Percentiles rank a stretch among this genome's conserved stretches.
Evolutionary conservation across 2,329 filamentous ascomycete species (phyloP).

Genomic region (Neopestalotiopsis rosae): DNA sequence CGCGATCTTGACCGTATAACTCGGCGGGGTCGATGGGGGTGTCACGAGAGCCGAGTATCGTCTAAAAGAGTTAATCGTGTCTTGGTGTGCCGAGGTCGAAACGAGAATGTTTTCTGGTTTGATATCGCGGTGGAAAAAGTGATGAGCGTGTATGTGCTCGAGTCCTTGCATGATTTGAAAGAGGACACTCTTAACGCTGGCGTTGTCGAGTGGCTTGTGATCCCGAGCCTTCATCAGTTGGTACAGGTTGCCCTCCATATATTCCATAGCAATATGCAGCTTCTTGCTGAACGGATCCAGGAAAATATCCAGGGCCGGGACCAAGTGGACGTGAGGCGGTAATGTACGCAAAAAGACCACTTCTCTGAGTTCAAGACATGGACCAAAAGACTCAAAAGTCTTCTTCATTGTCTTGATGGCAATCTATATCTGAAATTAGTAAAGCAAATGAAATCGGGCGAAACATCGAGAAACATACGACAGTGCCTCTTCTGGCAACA

Average conservation of each 20-base stretch:
- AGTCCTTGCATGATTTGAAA: constrained; percentile 96
- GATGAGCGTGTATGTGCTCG: constrained; percentile 95
- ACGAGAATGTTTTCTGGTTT: constrained; percentile 99
- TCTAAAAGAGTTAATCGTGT: constrained; percentile 83
- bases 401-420: constrained; percentile 99
- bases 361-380: constrained; percentile 92
- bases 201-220: constrained; percentile 89
- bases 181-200: constrained; percentile 95
- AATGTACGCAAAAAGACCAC: constrained; percentile 95
- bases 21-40: constrained; percentile 89
- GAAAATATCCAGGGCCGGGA: constrained; percentile 98
- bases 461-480: constrained; percentile 68
- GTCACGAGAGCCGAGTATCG: constrained; percentile 93
- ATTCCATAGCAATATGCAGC: constrained; percentile 98
- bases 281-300: constrained; percentile 95
- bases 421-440: constrained; percentile 62
- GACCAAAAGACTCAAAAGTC: constrained; percentile 89
- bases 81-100: constrained; percentile 84
- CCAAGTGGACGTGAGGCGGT: constrained; percentile 86
- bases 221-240: constrained; percentile 98
- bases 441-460: neutral
- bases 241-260: constrained; percentile 99
- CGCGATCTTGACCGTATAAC: constrained; percentile 97
- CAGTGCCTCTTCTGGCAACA: constrained; percentile 86
- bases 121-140: constrained; percentile 98